phyloP scores from a whole-genome alignment of 2,329 filamentous ascomycete species.

The Beauveria brongniartii region DNA sequence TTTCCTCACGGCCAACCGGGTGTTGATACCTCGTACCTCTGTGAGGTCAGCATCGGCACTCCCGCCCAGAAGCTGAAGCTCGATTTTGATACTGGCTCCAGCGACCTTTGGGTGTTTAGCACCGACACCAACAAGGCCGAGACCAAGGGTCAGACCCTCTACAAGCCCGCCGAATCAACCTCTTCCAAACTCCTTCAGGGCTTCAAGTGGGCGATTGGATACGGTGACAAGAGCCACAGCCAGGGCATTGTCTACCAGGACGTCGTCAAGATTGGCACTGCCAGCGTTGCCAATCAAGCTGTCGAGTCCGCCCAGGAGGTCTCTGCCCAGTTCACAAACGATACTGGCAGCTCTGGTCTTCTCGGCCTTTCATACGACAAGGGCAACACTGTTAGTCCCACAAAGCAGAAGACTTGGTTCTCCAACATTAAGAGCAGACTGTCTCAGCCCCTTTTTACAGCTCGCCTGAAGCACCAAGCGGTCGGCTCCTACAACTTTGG shows the following conservation, averaged over 20 bases:
- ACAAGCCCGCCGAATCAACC: constrained; percentile 29
- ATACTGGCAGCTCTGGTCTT: constrained; percentile 35
- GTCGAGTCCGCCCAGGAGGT: constrained; percentile 36
- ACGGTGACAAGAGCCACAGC: constrained; percentile 36
- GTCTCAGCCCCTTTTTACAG: constrained; percentile 50
- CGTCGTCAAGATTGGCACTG: constrained; percentile 32
- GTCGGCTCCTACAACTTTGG: constrained; percentile 69
- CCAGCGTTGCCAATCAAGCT: constrained; percentile 33
- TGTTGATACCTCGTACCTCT: constrained; percentile 8
- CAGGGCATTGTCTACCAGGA: constrained; percentile 37
- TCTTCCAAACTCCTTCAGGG: constrained; percentile 29
- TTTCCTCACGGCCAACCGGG: not conserved
- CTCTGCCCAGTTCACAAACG: constrained; percentile 30
- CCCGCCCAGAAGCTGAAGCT: constrained; percentile 31
- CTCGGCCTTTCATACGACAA: constrained; percentile 35
- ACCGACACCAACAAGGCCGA: constrained; percentile 30
- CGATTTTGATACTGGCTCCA: constrained; percentile 36
- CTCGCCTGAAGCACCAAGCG: constrained; percentile 49
- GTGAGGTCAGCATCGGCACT: constrained; percentile 27
- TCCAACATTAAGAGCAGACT: constrained; percentile 22
- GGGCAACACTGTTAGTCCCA: constrained; percentile 34
- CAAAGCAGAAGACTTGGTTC: constrained; percentile 36
- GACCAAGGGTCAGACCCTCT: constrained; percentile 32
- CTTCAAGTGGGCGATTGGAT: constrained; percentile 33
- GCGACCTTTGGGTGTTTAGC: constrained; percentile 39